Evolutionary conservation across 495 filamentous ascomycete genomes (phyloP).

Genomic region (Schizothecium vesticola): DNA sequence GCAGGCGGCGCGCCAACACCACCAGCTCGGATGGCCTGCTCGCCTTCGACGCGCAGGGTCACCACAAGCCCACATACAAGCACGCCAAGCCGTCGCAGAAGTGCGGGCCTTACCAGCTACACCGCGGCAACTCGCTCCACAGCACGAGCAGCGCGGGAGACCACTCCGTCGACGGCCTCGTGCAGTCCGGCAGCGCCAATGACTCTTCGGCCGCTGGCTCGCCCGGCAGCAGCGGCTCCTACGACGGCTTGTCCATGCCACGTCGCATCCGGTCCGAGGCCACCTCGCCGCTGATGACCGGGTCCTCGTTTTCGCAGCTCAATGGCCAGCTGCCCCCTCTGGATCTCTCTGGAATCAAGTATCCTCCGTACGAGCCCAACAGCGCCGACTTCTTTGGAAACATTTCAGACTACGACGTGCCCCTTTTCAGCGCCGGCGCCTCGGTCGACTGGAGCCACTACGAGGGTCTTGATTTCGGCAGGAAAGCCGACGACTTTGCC

Average conservation of each 20-base stretch:
- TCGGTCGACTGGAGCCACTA: conserved; percentile 73
- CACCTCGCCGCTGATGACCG: conserved; percentile 59
- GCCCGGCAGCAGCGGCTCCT: conserved; percentile 23
- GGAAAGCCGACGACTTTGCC: conserved; percentile 47
- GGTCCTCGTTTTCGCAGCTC: conserved; percentile 53
- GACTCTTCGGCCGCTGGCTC: conserved; percentile 34
- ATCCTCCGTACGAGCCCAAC: conserved; percentile 51
- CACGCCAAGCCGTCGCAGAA: conserved; percentile 82
- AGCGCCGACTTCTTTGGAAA: conserved; percentile 47
- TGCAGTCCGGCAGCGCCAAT: conserved; percentile 25
- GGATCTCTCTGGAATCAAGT: conserved; percentile 52
- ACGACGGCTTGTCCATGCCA: conserved; percentile 33
- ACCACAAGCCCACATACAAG: conserved; percentile 89
- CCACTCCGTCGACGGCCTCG: conserved; percentile 65
- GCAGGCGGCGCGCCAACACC: conserved; percentile 60
- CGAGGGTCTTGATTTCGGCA: conserved; percentile 54
- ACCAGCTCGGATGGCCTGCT: conserved; percentile 77
- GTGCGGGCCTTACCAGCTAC: conserved; percentile 78
- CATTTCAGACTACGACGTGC: conserved; percentile 57
- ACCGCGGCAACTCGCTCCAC: conserved; percentile 66
- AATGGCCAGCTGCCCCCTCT: conserved; percentile 60
- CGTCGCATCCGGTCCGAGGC: conserved; percentile 64
- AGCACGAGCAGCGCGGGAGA: conserved; percentile 51
- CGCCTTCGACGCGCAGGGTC: conserved; percentile 84
- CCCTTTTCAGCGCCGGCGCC: conserved; percentile 60